A percentile compares a stretch with the other conserved stretches of the same genome.
Conservation (phyloP, 768 basidiomycete genomes). For the Collybia nuda region DNA sequence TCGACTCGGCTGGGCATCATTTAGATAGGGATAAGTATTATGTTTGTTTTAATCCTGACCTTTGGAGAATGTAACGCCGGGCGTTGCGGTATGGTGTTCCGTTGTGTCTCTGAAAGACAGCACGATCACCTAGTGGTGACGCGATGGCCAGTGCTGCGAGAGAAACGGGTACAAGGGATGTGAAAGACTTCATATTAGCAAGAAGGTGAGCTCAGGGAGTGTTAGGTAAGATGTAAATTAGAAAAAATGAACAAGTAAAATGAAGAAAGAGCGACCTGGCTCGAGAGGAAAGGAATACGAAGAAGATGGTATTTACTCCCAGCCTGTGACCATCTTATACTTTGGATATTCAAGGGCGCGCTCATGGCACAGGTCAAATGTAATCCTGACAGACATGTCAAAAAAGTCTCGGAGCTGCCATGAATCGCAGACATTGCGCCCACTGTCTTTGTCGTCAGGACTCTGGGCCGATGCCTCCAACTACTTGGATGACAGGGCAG, state of each 20-base stretch:
- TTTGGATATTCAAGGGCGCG: not conserved
- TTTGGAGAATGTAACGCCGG: slow-evolving; percentile 29
- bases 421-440: too few relatives aligned
- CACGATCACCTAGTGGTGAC: slow-evolving; percentile 33
- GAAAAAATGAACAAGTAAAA: slow-evolving; percentile 2
- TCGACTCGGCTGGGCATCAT: slow-evolving; percentile 24
- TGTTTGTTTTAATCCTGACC: slow-evolving; percentile 22
- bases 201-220: slow-evolving; percentile 10
- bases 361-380: not conserved
- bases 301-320: slow-evolving; percentile 8
- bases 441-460: too few relatives aligned
- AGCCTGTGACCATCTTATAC: not conserved
- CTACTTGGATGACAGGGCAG: too few relatives aligned
- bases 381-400: too few relatives aligned
- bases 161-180: slow-evolving; percentile 25
- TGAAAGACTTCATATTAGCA: slow-evolving; percentile 25
- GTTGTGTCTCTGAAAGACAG: slow-evolving; percentile 28
- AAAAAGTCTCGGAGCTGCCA: too few relatives aligned
- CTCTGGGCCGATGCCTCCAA: too few relatives aligned
- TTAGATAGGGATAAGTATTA: not conserved
- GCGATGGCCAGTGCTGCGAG: slow-evolving; percentile 26
- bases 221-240: slow-evolving; percentile 13
- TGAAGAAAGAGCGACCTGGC: slow-evolving; percentile 32
- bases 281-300: slow-evolving; percentile 24
- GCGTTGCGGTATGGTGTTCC: slow-evolving; percentile 20